Conservation (phyloP, 805 yeast species). For the Cyberlindnera misumaiensis region DNA sequence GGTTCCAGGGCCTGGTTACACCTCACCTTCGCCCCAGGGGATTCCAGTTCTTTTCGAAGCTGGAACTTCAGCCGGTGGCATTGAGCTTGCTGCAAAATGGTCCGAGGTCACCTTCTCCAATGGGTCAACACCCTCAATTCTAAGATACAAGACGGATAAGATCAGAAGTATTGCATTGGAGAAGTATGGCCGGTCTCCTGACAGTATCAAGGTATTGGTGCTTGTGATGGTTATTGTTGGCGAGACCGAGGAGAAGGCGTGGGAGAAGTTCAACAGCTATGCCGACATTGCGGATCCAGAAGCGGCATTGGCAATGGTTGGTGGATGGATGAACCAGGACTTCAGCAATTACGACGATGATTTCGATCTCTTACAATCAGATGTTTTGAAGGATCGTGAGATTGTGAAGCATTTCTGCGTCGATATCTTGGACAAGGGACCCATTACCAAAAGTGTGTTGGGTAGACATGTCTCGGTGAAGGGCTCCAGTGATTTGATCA, state of each 20-base stretch:
- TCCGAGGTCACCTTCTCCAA: constrained; percentile 38
- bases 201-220: constrained; percentile 31
- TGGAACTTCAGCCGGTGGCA: constrained; percentile 36
- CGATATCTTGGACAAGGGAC: constrained; percentile 14
- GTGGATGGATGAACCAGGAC: constrained; percentile 41
- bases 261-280: constrained; percentile 28
- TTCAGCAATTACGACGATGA: constrained; percentile 30
- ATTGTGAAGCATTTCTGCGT: constrained; percentile 21
- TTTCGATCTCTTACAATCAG: constrained; percentile 29
- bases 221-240: constrained; percentile 34
- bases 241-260: constrained; percentile 36
- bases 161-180: constrained; percentile 28
- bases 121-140: constrained; percentile 27
- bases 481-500: constrained; percentile 24
- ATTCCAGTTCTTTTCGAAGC: constrained; percentile 40
- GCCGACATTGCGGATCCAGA: constrained; percentile 30
- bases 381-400: constrained; percentile 25
- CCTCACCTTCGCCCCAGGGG: constrained; percentile 38
- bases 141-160: constrained; percentile 25
- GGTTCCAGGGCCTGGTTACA: constrained; percentile 36
- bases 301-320: constrained; percentile 39
- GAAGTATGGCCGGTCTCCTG: constrained; percentile 30
- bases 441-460: constrained; percentile 24
- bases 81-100: constrained; percentile 35
- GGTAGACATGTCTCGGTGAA: constrained; percentile 20